Conservation (phyloP, 306 rosid genomes). For the Macrotyloma uniflorum region DNA sequence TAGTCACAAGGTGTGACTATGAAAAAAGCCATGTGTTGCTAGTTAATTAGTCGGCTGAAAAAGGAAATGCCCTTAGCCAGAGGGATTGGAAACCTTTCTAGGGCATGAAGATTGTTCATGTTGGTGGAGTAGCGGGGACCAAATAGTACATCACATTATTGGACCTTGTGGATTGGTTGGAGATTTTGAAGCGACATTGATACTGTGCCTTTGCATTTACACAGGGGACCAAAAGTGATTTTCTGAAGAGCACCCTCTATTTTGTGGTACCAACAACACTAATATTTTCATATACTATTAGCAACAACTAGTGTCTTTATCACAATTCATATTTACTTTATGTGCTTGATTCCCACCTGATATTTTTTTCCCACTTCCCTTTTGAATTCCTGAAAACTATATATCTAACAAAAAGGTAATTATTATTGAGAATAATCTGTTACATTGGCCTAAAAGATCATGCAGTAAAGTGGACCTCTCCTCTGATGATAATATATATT, state of each 20-base stretch:
- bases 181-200: constrained; percentile 43
- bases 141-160: constrained; percentile 25
- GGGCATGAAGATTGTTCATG: constrained; percentile 30
- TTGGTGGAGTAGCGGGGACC: constrained; percentile 50
- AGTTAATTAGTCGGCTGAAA: constrained; percentile 22
- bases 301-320: constrained; percentile 13
- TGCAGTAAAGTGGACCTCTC: neutral
- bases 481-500: too few species aligned
- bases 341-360: neutral
- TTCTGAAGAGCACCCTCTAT: constrained; percentile 4
- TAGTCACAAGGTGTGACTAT: constrained; percentile 35
- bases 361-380: neutral
- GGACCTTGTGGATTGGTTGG: neutral
- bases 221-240: constrained; percentile 32
- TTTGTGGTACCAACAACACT: neutral
- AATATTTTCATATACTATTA: neutral
- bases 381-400: neutral
- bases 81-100: constrained; percentile 26
- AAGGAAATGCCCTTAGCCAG: constrained; percentile 36
- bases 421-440: neutral
- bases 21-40: constrained; percentile 40
- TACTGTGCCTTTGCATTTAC: constrained; percentile 34
- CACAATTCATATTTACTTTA: neutral
- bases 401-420: neutral
- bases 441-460: neutral